Evolutionary conservation across 768 basidiomycete species (phyloP), one percentile per base, ranked within the genome.

Genomic region (Tubosaeta sp.): DNA sequence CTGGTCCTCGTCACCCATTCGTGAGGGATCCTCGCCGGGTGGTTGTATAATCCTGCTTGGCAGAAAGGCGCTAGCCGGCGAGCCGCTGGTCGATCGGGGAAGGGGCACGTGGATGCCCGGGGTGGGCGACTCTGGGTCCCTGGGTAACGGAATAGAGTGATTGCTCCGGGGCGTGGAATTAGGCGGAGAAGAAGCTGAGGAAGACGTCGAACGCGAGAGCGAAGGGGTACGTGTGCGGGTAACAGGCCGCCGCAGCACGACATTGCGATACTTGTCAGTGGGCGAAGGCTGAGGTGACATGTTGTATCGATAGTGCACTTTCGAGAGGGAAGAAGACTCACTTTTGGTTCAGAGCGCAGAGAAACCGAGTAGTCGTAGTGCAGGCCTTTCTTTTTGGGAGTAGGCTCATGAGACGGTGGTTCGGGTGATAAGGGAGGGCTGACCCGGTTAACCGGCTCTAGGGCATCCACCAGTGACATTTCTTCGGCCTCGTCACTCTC

Each of bases 131-230:
- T 65, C 72, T n/a, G 67, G 61, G 4, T 76, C 77, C 6, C 61
- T 65, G 35, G 72, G 66, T 37, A 76, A 55, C 6, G 57, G 62
- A 7, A 74, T 54, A 4, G 83, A 84, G 37, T 71, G 72, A 50
- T 69, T 76, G 52, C 82, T 85, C 12, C 74, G 75, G 22, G 85
- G 85, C 2, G 85, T 88, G 3, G 85, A 84, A 56, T 86, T 76
- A 1, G 80, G 66, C 0, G 83, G 77, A 5, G 84, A 85, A 11
- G 85, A 82, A 0, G 27, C 48, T 1, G 76, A 73, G 22, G 74
- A 75, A 1, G 82, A 77, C 0, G 78, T 76, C 1, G 83, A 85
- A 46, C 77, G 78, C 8, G 86, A 79, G 9, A 88, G 72, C 2
- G 85, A 86, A 5, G 86, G 86, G 5, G 85, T 86, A 26, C 85